Base-by-base conservation (phyloP, 768 basidiomycete species). In the Paxillus rubicundulus region DNA sequence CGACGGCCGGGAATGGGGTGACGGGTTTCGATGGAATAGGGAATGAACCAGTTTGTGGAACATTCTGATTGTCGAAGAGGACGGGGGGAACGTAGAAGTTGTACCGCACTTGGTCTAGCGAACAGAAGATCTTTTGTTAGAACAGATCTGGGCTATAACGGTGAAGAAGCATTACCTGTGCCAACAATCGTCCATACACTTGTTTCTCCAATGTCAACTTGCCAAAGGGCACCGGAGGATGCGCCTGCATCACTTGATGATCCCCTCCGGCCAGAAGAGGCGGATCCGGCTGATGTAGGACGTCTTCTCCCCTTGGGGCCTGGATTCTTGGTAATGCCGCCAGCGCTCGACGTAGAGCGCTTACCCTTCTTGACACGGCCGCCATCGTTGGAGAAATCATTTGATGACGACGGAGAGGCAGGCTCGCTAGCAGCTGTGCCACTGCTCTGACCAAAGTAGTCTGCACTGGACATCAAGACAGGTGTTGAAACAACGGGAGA, bases 131-230 rank as follows among this genome's bases (percentile, higher is more conserved):
- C 48, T 50, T 53, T 52, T 50, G 57, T 65, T 33, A 66, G 60
- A 47, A 54, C 40, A 24, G 46, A 52, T 49, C 33, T 44, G 45
- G 42, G 33, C 38, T 21, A 20, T 45, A 41, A 45, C 49, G 34
- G 44, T 41, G 32, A 5, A 43, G 54, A 53, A 27, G 56, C 56
- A 78, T 70, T 68, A 92, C 90, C 90, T 56, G 89, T 92, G 60
- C 92, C 91, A 55, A 93, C 90, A 59, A 94, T 91, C 4, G 92
- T 94, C 92, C 92, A 95, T 20, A 93, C 89, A 65, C 90, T 92
- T 28, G 91, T 92, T 74, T 94, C 92, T 55, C 92, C 92, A 52
- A 92, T 92, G 68, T 94, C 92, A 49, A 93, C 86, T 64, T 86
- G 86, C 90, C 89, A 92, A 20, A 89, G 77, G 9, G 87, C 86